Conservation (phyloP, 2,329 filamentous ascomycete species). For the Cadophora luteo-olivacea region DNA sequence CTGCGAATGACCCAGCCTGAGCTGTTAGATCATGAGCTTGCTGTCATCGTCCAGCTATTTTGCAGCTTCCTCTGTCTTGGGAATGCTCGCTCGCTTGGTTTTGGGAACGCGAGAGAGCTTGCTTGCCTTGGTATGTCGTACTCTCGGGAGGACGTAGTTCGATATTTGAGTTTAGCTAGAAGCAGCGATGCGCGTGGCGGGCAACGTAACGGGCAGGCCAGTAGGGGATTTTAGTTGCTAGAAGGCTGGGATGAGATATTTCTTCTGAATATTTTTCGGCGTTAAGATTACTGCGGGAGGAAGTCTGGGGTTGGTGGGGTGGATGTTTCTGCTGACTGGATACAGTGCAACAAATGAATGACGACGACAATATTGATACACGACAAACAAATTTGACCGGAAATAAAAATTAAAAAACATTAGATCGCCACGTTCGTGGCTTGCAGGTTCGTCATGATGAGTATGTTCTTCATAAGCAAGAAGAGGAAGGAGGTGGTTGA, state of each 20-base stretch:
- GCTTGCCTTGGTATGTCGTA: background rate
- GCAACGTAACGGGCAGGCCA: background rate
- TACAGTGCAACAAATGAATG: background rate
- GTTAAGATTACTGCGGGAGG: background rate
- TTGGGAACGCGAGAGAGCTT: background rate
- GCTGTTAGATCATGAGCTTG: slow-evolving; percentile 1
- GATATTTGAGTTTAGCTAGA: background rate
- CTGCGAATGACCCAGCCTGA: background rate
- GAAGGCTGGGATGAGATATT: no score
- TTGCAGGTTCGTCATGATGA: slow-evolving; percentile 12
- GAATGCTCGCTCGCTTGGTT: background rate
- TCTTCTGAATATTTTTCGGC: background rate
- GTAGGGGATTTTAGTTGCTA: background rate
- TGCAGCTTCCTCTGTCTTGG: background rate
- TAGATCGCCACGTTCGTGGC: background rate
- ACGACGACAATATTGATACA: background rate
- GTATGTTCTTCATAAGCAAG: slow-evolving; percentile 8
- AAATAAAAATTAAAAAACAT: background rate
- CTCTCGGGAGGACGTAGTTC: background rate
- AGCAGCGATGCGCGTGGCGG: background rate
- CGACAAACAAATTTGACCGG: background rate
- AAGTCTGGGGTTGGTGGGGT: background rate
- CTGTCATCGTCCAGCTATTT: slow-evolving; percentile 6
- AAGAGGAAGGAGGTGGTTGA: background rate
- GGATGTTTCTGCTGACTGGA: background rate